Base-by-base conservation (phyloP, 1,284 basidiomycete genomes). In the Wolfiporia cocos region DNA sequence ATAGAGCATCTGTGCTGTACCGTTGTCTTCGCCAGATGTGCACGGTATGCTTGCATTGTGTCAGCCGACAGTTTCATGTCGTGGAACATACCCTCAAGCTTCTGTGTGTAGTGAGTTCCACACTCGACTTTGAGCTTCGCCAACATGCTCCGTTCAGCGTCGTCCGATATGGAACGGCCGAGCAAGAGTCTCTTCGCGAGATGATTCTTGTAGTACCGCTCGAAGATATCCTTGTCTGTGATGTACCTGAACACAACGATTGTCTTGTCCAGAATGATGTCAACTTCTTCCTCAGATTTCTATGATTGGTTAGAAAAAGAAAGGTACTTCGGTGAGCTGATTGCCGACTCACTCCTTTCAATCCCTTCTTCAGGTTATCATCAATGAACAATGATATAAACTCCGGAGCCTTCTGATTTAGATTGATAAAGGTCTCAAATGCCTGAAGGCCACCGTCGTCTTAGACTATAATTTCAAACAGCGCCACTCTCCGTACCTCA, bases 31-130 rank as follows among this genome's bases (percentile, higher is more conserved):
- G 68, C 65, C 20, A 86, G 57, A 54, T 85, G 70, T 18, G 69
- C 69, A 41, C 74, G 74, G 63, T 92, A 99, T 4, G 76, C 77
- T 39, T 76, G 71, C 71, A 87, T 91, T 6, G 81, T 84, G 43
- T 99, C 96, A 20, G 73, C 68, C 15, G 91, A 95, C 29, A 96
- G 65, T 56, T 85, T 91, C 82, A 99, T 95, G 61, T 99, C 96
- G 54, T 94, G 81, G 73, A 99, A 95, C 96, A 99, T 99, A 42
- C 96, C 95, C 63, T 99, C 95, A 52, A 99, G 71, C 62, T 96
- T 96, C 65, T 97, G 92, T 1, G 96, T 98, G 61, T 98, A 99
- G 58, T 95, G 92, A 58, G 89, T 90, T 6, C 96, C 96, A 56
- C 89, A 92, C 65, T 99, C 94, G 30, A 98, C 76, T 69, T 99